phyloP scores from a whole-genome alignment of 2,329 filamentous ascomycete species.

The Phaeosphaeria sp. region DNA sequence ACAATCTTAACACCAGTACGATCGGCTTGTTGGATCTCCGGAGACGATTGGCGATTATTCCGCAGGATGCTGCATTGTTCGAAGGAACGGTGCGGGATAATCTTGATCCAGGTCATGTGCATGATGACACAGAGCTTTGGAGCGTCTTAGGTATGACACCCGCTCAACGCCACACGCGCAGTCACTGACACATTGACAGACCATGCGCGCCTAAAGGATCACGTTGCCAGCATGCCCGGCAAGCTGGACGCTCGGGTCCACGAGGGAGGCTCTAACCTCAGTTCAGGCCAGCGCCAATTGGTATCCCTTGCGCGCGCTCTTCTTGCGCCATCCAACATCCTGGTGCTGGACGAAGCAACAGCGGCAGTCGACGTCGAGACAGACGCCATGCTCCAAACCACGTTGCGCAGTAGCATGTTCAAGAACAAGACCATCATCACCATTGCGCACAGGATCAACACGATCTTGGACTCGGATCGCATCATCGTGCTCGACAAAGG shows the following conservation, averaged over 20 bases:
- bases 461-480: constrained; percentile 85
- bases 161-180: neutral
- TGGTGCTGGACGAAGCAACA: constrained; percentile 96
- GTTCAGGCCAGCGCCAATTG: constrained; percentile 92
- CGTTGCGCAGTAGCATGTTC: constrained; percentile 72
- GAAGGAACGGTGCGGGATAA: constrained; percentile 94
- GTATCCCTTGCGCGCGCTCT: constrained; percentile 92
- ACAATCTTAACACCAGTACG: constrained; percentile 83
- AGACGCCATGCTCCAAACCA: constrained; percentile 69
- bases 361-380: constrained; percentile 74
- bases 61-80: constrained; percentile 95
- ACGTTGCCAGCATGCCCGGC: constrained; percentile 84
- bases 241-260: constrained; percentile 88
- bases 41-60: constrained; percentile 91
- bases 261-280: constrained; percentile 96
- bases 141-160: constrained; percentile 79
- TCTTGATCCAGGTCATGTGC: constrained; percentile 89
- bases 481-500: constrained; percentile 94
- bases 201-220: constrained; percentile 91
- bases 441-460: constrained; percentile 97
- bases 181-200: constrained; percentile 60
- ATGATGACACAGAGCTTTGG: constrained; percentile 97
- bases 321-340: constrained; percentile 93
- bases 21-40: constrained; percentile 91
- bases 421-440: constrained; percentile 95